Conservation (phyloP, 208 protist species). For the Acanthamoeba healyi region DNA sequence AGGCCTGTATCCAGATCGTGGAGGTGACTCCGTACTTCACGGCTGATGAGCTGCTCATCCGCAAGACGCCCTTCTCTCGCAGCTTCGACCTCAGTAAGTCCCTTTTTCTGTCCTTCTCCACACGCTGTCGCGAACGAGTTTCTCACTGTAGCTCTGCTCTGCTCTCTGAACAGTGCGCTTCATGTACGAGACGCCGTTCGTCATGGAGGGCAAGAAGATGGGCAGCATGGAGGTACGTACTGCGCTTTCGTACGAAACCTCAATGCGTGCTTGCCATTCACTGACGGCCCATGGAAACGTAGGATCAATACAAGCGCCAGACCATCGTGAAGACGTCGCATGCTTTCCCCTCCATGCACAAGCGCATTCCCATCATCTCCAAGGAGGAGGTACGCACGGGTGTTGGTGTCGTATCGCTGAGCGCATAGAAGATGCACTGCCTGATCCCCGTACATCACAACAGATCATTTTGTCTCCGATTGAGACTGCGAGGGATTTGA, state of each 20-base stretch:
- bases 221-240: slow-evolving; percentile 16
- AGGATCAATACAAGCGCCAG: slow-evolving; percentile 65
- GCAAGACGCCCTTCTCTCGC: slow-evolving; percentile 53
- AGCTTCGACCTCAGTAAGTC: slow-evolving; percentile 43
- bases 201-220: slow-evolving; percentile 65
- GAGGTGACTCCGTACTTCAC: slow-evolving; percentile 5
- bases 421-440: not conserved
- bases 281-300: too few species aligned
- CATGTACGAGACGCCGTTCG: slow-evolving; percentile 67
- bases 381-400: slow-evolving; percentile 25
- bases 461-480: slow-evolving; percentile 52
- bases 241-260: not conserved
- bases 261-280: too few species aligned
- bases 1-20: slow-evolving; percentile 46
- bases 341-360: slow-evolving; percentile 50
- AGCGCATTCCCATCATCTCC: slow-evolving; percentile 19
- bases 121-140: too few species aligned
- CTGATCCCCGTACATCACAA: not conserved
- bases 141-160: not conserved
- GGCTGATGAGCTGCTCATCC: not conserved
- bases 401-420: not conserved
- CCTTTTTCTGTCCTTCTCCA: not conserved
- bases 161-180: slow-evolving; percentile 8
- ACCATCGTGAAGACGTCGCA: slow-evolving; percentile 25
- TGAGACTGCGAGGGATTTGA: slow-evolving; percentile 27